Base-by-base conservation (phyloP, 352 stramenopile species). In the Phytophthora colocasiae region DNA sequence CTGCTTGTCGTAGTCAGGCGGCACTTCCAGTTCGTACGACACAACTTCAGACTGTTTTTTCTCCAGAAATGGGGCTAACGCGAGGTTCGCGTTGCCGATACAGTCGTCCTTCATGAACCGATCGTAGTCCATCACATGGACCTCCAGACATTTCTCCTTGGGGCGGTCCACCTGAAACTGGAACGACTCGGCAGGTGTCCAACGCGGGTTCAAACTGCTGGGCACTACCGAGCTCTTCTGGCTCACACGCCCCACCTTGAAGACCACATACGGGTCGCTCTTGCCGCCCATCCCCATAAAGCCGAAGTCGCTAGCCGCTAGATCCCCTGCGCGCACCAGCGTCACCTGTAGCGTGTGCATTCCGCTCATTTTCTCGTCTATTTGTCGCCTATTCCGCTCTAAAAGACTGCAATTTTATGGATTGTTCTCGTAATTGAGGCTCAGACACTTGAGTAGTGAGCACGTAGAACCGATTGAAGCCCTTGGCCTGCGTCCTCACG, bases 261-360 rank as follows among this genome's bases (percentile, higher is more conserved):
- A 75, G 22, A 81, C 58, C 51, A 92, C 80, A 66, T 92, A 92
- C 63, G 83, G 83, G 70, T 92, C 83, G 58, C 81, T 90, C 67
- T 92, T 90, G 60, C 83, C 83, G 46, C 81, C 83, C 15, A 92
- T 83, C 17, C 79, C 81, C 68, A 90, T 77, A 66, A 91, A 86
- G 22, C 77, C 75, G 19, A 88, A 89, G 63, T 91, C 82, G 46
- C 77, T 85, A 34, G 77, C 73, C 11, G 78, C 67, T 34, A 91
- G 58, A 63, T 91, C 78, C 44, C 63, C 66, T 27, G 80, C 80
- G 27, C 73, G 63, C 51, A 81, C 56, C 38, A 91, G 65, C 71
- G 75, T 83, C 66, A 91, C 79, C 50, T 85, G 76, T 36, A 91
- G 65, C 58, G 78, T 84, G 53, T 83, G 75, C 77, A 87, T 85